Base-by-base conservation (phyloP, 2,329 filamentous ascomycete genomes). In the Neocatenulostroma microsporum region DNA sequence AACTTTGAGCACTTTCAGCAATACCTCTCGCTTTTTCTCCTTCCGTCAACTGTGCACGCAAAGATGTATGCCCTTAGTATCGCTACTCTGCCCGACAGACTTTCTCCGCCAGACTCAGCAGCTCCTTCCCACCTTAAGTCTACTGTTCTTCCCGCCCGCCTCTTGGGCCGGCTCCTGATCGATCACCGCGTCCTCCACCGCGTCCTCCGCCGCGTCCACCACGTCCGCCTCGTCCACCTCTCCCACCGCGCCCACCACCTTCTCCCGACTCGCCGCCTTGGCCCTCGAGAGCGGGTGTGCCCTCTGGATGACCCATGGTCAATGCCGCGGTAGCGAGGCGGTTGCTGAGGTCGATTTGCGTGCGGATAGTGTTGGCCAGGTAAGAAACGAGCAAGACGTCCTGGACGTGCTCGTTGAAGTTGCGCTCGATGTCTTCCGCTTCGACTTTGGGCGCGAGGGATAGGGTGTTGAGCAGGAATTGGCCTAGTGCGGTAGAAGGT, bases 321-420 rank as follows among this genome's bases (percentile, higher is more conserved):
- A 72, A 61, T 3, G 68, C 66, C 7, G 69, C 69, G 8, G 68
- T 91, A 36, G 89, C 89, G 57, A 98, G 72, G 47, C 89, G 79
- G 74, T 96, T 94, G 48, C 88, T 94, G 41, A 98, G 79, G 59
- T 96, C 91, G 70, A 98, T 95, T 72, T 98, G 91, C 52, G 89
- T 96, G 64, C 89, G 86, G 68, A 96, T 94, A 50, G 87, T 95
- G 74, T 96, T 98, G 62, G 91, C 87, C 48, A 98, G 76, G 72
- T 98, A 98, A 51, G 87, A 94, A 55, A 98, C 88, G 64, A 96
- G 88, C 50, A 98, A 80, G 44, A 98, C 88, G 63, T 98, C 91
- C 71, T 98, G 91, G 65, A 98, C 87, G 70, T 98, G 91, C 73
- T 94, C 94, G 78, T 98, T 98, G 78, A 98, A 98, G 72, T 96